Evolutionary conservation across 169 alveolate species (phyloP).

Genomic region (Plasmodium blacklocki): DNA sequence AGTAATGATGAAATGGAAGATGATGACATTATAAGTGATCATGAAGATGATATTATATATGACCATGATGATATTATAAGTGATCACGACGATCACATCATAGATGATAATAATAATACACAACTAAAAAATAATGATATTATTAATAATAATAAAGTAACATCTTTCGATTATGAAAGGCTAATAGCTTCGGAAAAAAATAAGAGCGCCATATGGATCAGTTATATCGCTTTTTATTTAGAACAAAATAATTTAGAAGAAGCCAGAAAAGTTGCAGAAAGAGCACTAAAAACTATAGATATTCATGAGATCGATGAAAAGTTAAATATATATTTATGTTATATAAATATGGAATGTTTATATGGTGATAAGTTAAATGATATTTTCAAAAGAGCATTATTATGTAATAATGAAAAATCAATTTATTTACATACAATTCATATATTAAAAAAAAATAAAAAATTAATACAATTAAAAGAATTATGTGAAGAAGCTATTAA

Average conservation of each 20-base stretch:
- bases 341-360: conserved; percentile 88
- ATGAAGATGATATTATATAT: not conserved
- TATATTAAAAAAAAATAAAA: conserved; percentile 77
- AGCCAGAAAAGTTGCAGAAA: conserved; percentile 87
- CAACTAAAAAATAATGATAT: not conserved
- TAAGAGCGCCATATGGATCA: conserved; percentile 81
- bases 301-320: conserved; percentile 85
- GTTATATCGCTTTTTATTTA: conserved; percentile 88
- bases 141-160: conserved; percentile 17
- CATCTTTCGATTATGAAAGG: conserved; percentile 76
- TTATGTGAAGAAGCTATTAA: conserved; percentile 79
- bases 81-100: not conserved
- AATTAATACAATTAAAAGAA: conserved; percentile 79
- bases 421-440: conserved; percentile 81
- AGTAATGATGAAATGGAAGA: not conserved
- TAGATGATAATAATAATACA: not conserved
- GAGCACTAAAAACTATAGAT: conserved; percentile 86
- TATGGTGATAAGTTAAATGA: conserved; percentile 85
- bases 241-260: conserved; percentile 84
- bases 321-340: conserved; percentile 87
- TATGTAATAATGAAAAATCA: conserved; percentile 80
- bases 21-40: not conserved
- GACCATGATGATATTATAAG: not conserved
- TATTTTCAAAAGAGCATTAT: conserved; percentile 81
- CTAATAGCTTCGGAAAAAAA: conserved; percentile 77